Conservation (phyloP, 495 filamentous ascomycete genomes). For the Stereocaulon alpinum region DNA sequence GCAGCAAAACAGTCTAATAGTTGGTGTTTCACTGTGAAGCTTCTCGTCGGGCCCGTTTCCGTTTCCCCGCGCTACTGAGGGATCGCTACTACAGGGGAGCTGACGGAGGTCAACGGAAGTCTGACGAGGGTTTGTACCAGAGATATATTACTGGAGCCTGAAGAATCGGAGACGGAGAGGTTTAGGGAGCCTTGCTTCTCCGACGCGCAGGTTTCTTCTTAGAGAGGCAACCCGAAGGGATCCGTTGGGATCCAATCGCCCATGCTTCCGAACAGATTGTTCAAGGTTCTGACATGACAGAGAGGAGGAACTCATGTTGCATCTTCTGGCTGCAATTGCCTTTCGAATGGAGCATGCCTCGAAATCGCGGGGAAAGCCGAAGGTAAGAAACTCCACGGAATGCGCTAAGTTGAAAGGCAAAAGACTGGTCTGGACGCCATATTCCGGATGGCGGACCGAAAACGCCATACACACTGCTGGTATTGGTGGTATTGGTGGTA, state of each 20-base stretch:
- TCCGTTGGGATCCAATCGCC: neutral
- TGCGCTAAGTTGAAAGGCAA: neutral
- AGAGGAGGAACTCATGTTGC: neutral
- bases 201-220: neutral
- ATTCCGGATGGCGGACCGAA: slow-evolving; percentile 7
- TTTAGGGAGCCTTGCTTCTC: neutral
- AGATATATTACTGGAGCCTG: neutral
- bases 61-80: neutral
- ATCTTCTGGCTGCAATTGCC: neutral
- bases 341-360: neutral
- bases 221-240: neutral
- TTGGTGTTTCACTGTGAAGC: neutral
- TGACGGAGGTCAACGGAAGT: slow-evolving; percentile 1
- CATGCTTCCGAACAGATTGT: neutral
- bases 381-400: neutral
- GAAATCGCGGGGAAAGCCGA: neutral
- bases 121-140: neutral
- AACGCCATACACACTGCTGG: neutral
- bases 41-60: neutral
- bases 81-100: neutral
- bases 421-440: slow-evolving; percentile 6
- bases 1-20: too few relatives aligned
- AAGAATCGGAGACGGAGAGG: neutral
- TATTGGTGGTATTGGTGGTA: slow-evolving; percentile 1
- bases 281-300: neutral